Conservation (phyloP, 31 red algal genomes). For the Odonthalia washingtoniensis region DNA sequence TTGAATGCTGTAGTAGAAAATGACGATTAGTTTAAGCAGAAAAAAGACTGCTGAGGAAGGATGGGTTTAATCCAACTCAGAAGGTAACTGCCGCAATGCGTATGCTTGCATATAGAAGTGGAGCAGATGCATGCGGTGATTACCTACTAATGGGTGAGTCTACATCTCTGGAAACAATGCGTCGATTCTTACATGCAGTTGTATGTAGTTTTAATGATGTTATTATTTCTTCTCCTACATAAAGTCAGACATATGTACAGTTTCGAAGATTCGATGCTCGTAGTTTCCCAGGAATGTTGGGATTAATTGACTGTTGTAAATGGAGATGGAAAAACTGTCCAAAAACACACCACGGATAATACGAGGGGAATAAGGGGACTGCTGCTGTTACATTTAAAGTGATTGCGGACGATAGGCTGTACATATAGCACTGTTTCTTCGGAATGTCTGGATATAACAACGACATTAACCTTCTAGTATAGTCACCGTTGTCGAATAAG, state of each 20-base stretch:
- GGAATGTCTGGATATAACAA: constrained; percentile 34
- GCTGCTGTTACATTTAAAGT: constrained; percentile 38
- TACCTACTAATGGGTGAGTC: constrained; percentile 49
- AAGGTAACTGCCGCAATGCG: constrained; percentile 42
- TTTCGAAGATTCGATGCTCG: background rate
- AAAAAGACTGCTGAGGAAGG: constrained; percentile 14
- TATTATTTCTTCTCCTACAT: background rate
- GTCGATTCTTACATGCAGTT: background rate
- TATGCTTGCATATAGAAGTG: constrained; percentile 37
- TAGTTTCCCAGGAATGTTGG: constrained; percentile 44
- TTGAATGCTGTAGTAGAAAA: background rate
- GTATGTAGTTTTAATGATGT: background rate
- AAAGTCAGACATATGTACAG: background rate
- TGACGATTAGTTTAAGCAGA: constrained; percentile 42
- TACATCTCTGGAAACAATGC: background rate
- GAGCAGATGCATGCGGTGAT: constrained; percentile 42
- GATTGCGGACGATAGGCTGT: constrained; percentile 41
- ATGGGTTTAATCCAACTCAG: constrained; percentile 5
- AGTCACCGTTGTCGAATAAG: background rate
- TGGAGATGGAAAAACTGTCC: constrained; percentile 47
- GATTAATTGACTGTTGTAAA: constrained; percentile 28
- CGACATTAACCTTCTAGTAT: constrained; percentile 55
- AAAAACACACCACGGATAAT: background rate
- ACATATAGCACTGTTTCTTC: constrained; percentile 57
- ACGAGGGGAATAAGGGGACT: constrained; percentile 20